phyloP scores from a whole-genome alignment of 169 alveolate genomes.

The Pseudocohnilembus persalinus region DNA sequence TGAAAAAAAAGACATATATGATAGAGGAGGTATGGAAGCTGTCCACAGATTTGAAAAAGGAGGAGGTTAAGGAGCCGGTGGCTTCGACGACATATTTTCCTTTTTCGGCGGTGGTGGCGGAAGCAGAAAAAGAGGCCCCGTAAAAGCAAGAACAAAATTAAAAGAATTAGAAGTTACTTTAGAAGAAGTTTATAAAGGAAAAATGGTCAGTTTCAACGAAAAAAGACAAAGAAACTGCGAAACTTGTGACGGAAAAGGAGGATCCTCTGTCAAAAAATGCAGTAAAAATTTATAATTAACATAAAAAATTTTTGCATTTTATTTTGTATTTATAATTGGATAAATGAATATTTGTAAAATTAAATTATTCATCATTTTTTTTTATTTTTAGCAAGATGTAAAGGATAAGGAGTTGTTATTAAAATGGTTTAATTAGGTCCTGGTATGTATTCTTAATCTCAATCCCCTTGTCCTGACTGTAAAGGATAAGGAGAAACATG shows the following conservation, averaged over 20 bases:
- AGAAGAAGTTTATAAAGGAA: conserved; percentile 97
- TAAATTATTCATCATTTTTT: too few relatives aligned
- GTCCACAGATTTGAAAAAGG: conserved; percentile 83
- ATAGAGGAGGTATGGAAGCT: conserved; percentile 98
- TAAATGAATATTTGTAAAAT: background rate
- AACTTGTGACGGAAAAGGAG: conserved; percentile 97
- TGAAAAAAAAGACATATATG: conserved; percentile 95
- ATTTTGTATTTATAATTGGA: background rate
- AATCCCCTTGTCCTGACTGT: conserved; percentile 90
- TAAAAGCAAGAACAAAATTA: conserved; percentile 65
- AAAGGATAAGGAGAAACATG: conserved; percentile 78
- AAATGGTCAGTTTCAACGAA: conserved; percentile 91
- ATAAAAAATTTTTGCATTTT: background rate
- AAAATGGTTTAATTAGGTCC: conserved; percentile 91
- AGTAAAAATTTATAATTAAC: background rate
- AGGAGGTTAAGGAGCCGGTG: conserved; percentile 83
- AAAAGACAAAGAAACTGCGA: conserved; percentile 93
- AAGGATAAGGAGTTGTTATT: conserved; percentile 67
- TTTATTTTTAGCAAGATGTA: conserved; percentile 1
- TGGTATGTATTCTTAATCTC: conserved; percentile 88
- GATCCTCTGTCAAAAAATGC: conserved; percentile 84
- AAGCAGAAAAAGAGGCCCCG: conserved; percentile 61
- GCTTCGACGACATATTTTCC: conserved; percentile 89
- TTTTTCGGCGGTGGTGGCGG: conserved; percentile 94
- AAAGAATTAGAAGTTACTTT: conserved; percentile 89